phyloP scores from a whole-genome alignment of 345 rosid species.

The Acer saccharum region DNA sequence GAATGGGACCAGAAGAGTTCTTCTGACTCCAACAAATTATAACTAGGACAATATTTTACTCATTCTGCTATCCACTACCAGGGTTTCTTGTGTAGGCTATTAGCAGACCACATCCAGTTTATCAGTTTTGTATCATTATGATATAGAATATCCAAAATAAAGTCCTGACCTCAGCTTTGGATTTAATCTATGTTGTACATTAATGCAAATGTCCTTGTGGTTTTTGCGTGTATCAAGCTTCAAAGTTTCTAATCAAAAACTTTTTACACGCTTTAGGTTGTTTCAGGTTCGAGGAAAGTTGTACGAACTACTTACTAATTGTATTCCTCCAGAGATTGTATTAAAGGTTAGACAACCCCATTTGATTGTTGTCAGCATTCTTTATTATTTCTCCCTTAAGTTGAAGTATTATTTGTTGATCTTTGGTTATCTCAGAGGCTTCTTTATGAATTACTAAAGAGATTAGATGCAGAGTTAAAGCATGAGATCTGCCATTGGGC shows the following conservation, averaged over 20 bases:
- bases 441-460: constrained; percentile 78
- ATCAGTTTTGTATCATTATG: neutral
- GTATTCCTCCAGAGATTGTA: constrained; percentile 87
- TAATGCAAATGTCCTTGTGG: neutral
- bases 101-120: neutral
- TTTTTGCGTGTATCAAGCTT: neutral
- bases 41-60: neutral
- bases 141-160: neutral
- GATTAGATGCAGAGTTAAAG: constrained; percentile 87
- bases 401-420: constrained; percentile 18
- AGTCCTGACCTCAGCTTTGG: neutral
- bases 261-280: constrained; percentile 49
- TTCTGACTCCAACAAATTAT: neutral
- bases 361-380: constrained; percentile 1
- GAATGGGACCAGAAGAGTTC: neutral
- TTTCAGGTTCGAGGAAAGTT: constrained; percentile 93
- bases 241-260: constrained; percentile 14
- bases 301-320: constrained; percentile 78
- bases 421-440: constrained; percentile 53
- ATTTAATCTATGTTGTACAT: neutral
- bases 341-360: constrained; percentile 56
- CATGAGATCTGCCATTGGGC: constrained; percentile 98
- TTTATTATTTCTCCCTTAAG: neutral
- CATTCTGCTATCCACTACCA: neutral
- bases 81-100: neutral